These are phyloP conservation scores for Suillus clintonianus DNA, from an alignment of 768 basidiomycete species.

Conservation along the genomic window DNA sequence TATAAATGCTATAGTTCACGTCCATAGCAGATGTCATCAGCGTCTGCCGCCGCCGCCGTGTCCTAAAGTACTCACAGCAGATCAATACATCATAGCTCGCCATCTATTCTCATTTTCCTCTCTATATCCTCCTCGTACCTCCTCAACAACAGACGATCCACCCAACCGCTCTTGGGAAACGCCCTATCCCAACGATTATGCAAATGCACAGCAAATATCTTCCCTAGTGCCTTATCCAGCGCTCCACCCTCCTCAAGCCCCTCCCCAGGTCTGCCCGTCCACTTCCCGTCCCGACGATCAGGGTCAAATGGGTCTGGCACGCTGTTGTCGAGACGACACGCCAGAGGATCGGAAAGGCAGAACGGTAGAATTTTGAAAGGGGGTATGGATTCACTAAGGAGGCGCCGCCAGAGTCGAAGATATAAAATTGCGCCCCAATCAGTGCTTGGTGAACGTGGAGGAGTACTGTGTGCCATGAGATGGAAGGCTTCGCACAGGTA, in stretches of 20 bases:
- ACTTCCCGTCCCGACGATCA: constrained; percentile 54
- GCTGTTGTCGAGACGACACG: constrained; percentile 87
- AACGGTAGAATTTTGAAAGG: constrained; percentile 94
- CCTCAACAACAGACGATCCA: constrained; percentile 73
- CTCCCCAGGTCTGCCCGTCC: constrained; percentile 59
- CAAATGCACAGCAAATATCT: constrained; percentile 87
- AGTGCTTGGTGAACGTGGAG: constrained; percentile 77
- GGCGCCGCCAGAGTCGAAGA: constrained; percentile 84
- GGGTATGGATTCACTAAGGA: constrained; percentile 68
- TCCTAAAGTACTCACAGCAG: not conserved
- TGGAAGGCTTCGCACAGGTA: constrained; percentile 98
- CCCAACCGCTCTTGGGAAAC: constrained; percentile 86
- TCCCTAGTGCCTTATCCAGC: constrained; percentile 59
- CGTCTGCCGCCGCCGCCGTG: no score
- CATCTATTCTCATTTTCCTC: not conserved
- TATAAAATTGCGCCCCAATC: constrained; percentile 96
- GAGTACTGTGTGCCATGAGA: constrained; percentile 74
- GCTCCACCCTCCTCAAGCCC: constrained; percentile 62
- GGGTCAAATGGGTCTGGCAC: constrained; percentile 87
- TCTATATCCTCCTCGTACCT: constrained; percentile 51
- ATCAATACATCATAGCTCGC: not conserved
- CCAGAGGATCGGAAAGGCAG: constrained; percentile 91
- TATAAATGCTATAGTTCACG: not conserved
- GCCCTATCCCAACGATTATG: constrained; percentile 96
- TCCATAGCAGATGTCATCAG: not conserved